Conservation (phyloP, 208 protist species). For the Kentomonas sorsogonicus region DNA sequence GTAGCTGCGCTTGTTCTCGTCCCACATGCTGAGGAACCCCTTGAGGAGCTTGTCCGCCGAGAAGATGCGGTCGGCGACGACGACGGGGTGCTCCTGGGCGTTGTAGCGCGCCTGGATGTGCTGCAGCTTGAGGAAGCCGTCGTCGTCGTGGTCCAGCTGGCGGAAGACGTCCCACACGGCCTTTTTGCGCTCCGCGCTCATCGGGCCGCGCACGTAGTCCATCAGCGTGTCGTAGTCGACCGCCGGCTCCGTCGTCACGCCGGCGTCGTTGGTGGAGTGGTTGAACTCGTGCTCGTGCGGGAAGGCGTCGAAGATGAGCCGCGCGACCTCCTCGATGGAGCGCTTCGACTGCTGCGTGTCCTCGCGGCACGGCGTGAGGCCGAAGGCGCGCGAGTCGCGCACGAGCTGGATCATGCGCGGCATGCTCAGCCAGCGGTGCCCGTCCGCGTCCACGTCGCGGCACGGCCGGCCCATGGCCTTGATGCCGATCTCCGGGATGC, state of each 20-base stretch:
- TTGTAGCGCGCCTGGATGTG: conserved; percentile 82
- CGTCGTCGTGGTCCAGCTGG: conserved; percentile 73
- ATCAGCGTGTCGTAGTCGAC: conserved; percentile 88
- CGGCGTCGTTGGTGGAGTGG: conserved; percentile 7
- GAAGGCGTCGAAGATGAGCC: conserved; percentile 59
- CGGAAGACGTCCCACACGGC: conserved; percentile 71
- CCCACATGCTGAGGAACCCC: conserved; percentile 82
- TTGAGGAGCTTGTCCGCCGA: conserved; percentile 71
- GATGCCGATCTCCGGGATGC: conserved; percentile 87
- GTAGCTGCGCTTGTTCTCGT: conserved; percentile 72
- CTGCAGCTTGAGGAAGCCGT: conserved; percentile 70
- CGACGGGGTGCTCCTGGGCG: conserved; percentile 75
- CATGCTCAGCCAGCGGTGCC: conserved; percentile 78
- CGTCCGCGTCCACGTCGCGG: conserved; percentile 53
- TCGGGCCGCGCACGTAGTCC: conserved; percentile 77
- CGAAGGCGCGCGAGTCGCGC: conserved; percentile 58
- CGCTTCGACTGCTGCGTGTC: conserved; percentile 39
- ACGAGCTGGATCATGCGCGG: conserved; percentile 65
- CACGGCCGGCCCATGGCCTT: conserved; percentile 89
- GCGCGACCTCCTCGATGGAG: conserved; percentile 30
- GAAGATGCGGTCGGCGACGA: conserved; percentile 68
- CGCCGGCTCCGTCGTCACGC: conserved; percentile 15
- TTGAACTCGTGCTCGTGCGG: conserved; percentile 42
- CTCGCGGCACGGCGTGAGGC: conserved; percentile 3
- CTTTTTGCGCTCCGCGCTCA: conserved; percentile 78